These are phyloP conservation scores for Fusarium scirpi DNA, from an alignment of 2,329 filamentous ascomycete species.

Conservation along the genomic window DNA sequence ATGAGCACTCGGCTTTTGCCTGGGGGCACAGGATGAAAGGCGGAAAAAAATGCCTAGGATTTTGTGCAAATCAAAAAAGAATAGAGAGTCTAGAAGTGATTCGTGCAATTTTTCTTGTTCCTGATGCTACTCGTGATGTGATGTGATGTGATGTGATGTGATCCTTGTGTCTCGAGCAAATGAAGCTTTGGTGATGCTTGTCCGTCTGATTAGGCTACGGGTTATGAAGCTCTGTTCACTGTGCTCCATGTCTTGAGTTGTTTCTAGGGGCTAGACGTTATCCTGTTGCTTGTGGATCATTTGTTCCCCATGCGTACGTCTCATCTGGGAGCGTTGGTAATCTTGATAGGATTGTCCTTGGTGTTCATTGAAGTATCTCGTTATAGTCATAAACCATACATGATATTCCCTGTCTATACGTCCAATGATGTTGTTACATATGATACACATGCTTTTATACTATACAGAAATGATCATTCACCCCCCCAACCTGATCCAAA, in stretches of 20 bases:
- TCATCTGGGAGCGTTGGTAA: neutral
- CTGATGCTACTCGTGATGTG: conserved; percentile 3
- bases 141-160: neutral
- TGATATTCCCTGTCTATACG: neutral
- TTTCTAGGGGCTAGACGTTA: neutral
- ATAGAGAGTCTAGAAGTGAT: conserved; percentile 64
- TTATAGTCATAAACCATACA: neutral
- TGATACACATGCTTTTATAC: conserved; percentile 17
- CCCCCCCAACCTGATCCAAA: neutral
- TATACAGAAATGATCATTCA: neutral
- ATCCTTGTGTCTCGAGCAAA: neutral
- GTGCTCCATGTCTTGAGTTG: neutral
- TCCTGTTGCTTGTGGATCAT: neutral
- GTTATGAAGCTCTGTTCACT: neutral
- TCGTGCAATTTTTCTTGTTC: conserved; percentile 43
- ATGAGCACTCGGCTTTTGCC: conserved; percentile 59
- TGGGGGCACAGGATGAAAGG: conserved; percentile 60
- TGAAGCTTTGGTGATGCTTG: conserved; percentile 4
- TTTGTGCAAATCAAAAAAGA: conserved; percentile 61
- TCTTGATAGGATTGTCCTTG: neutral
- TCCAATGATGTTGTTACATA: conserved; percentile 30
- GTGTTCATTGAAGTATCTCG: neutral
- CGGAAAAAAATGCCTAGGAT: conserved; percentile 53
- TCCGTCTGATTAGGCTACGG: neutral
- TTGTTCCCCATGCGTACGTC: neutral